Evolutionary conservation across 805 yeast species (phyloP), one percentile per base, ranked within the genome.

Genomic region (Candida parachauliodes): DNA sequence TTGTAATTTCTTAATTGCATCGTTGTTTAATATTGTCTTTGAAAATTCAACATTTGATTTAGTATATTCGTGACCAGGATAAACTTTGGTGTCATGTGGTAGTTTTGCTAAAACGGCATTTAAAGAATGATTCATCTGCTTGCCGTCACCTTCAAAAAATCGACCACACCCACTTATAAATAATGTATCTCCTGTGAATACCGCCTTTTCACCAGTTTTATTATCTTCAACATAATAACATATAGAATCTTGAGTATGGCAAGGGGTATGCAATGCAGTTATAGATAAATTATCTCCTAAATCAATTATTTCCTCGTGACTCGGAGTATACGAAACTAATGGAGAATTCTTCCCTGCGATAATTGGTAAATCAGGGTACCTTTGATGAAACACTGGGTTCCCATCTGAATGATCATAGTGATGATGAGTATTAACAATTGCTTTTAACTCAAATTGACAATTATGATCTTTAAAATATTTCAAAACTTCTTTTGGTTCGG

Each of bases 11-110:
- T 62, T 61, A 32, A 91, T 64, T 0, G 83, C 83, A 31, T 65
- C 70, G 39, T 72, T 65, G 31, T 68, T 57, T 39, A 87, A 57
- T 1, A 85, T 77, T 2, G 80, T 71, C 46, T 77, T 72, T 14
- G 93, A 86, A 58, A 93, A 93, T 47, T 72, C 76, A 16, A 84
- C 82, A 56, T 93, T 91, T 18, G 85, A 71, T 48, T 70, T 74
- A 5, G 98, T 93, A 63, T 93, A 93, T 63, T 93, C 99, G 60
- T 93, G 99, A 2, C 99, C 99, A 2, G 97, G 91, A 54, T 78
- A 91, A 2, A 89, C 88, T 26, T 60, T 57, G 0, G 97, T 88
- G 8, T 78, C 82, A 15, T 64, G 60, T 0, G 95, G 89, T 36
- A 91, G 68, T 19, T 52, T 49, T 3, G 72, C 83, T 42, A 93